Conservation (phyloP, 2,329 filamentous ascomycete species). For the Neonectria coccinea region DNA sequence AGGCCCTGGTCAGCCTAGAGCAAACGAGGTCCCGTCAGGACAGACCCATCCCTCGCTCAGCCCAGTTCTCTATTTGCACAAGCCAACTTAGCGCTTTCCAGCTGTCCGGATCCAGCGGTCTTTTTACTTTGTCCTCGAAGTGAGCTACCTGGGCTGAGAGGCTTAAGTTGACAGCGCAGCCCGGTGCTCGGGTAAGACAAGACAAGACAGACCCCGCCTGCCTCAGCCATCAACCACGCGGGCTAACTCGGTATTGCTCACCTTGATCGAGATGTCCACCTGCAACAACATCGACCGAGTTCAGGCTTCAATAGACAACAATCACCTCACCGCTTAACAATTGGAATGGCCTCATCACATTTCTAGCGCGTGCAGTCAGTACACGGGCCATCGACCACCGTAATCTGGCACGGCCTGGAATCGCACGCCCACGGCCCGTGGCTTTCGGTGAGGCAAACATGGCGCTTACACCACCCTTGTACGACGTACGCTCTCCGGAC, state of each 20-base stretch:
- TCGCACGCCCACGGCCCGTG: slow-evolving; percentile 7
- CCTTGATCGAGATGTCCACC: background rate
- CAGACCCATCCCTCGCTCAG: background rate
- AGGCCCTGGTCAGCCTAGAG: background rate
- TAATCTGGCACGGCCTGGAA: background rate
- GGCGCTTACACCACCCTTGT: background rate
- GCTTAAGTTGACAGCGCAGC: background rate
- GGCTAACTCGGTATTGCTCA: too few species aligned
- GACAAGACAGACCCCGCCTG: background rate
- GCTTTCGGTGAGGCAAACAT: slow-evolving; percentile 17
- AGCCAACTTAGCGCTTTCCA: background rate
- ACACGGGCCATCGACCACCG: background rate
- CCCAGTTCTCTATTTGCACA: background rate
- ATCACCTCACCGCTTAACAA: slow-evolving; percentile 11
- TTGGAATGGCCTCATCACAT: slow-evolving; percentile 14
- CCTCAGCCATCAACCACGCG: background rate
- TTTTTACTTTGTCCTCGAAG: too few species aligned
- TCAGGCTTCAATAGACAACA: background rate
- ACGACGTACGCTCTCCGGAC: background rate
- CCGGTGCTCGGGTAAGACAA: too few species aligned
- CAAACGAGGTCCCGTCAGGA: background rate
- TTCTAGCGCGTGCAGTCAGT: background rate
- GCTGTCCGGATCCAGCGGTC: background rate
- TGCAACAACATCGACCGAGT: background rate
- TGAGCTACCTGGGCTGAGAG: too few species aligned